Percentiles rank a stretch among this genome's conserved stretches.
Conservation (phyloP, 306 rosid genomes). For the Castanea mollissima region DNA sequence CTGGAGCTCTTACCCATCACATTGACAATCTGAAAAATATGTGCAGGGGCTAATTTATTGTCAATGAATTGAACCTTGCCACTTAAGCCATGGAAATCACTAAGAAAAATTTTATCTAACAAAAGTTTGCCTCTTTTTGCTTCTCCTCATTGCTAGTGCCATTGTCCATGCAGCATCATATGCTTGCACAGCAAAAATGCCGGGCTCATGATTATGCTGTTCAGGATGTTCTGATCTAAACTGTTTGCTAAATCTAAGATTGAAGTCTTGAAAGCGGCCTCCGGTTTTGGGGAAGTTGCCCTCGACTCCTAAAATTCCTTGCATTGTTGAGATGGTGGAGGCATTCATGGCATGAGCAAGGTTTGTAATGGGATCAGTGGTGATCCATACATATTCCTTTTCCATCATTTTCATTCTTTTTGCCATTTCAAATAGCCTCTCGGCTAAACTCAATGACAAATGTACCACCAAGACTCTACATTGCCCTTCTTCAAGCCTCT, state of each 20-base stretch:
- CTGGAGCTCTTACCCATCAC: slow-evolving; percentile 37
- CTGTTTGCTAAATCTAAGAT: slow-evolving; percentile 11
- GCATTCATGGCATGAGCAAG: slow-evolving; percentile 45
- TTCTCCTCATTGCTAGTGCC: slow-evolving; percentile 35
- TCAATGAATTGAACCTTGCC: slow-evolving; percentile 25
- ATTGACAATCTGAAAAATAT: slow-evolving; percentile 39
- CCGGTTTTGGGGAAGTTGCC: slow-evolving; percentile 25
- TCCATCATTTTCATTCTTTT: slow-evolving; percentile 46
- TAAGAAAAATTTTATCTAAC: slow-evolving; percentile 24
- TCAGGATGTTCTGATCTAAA: slow-evolving; percentile 31
- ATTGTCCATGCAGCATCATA: slow-evolving; percentile 46
- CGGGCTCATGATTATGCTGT: slow-evolving; percentile 40
- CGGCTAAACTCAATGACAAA: slow-evolving; percentile 29
- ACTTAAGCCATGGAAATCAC: slow-evolving; percentile 27
- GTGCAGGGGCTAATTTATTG: slow-evolving; percentile 15
- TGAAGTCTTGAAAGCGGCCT: slow-evolving; percentile 10
- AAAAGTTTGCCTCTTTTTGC: slow-evolving; percentile 13
- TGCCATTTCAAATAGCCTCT: slow-evolving; percentile 35
- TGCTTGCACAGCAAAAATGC: slow-evolving; percentile 39
- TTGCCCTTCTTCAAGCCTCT: slow-evolving; percentile 30
- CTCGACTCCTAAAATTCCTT: slow-evolving; percentile 49
- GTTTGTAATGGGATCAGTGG: slow-evolving; percentile 42
- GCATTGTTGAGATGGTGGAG: slow-evolving; percentile 38
- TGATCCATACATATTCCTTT: slow-evolving; percentile 53
- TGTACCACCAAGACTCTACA: slow-evolving; percentile 42